Evolutionary conservation across 371 early-diverging fungal genomes (phyloP), one percentile per base, ranked within the genome.

Genomic region (Smittium mucronatum): DNA sequence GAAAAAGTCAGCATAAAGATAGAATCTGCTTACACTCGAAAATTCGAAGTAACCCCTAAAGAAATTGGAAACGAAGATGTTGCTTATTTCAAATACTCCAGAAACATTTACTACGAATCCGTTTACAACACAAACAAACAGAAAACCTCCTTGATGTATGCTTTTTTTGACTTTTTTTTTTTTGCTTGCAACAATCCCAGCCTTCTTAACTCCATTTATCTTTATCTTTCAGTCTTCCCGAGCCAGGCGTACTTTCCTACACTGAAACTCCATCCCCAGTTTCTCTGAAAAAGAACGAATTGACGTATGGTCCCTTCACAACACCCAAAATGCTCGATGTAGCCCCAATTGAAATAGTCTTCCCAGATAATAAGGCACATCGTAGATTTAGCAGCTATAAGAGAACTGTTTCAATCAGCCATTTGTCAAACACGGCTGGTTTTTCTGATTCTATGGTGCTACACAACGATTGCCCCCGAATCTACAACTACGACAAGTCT

Each of bases 401-500:
- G 34, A 86, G 93, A 57, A 89, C 93, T 65, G 73, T 95, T 32
- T 86, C 90, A 74, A 78, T 97, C 34, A 90, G 91, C 71, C 94
- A 94, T 73, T 92, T 91, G 90, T 90, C 88, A 34, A 82, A 83
- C 64, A 88, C 88, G 69, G 75, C 95, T 64, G 87, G 86, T 25
- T 86, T 95, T 16, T 88, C 90, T 69, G 98, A 98, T 72, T 85
- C 89, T 76, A 90, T 86, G 72, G 85, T 85, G 58, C 70, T 98
- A 63, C 85, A 84, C 63, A 88, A 94, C 77, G 82, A 83, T 33
- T 95, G 93, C 36, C 92, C 98, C 26, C 71, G 77, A 88, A 89
- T 68, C 2, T 85, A 75, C 84, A 77, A 57, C 0, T 74, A 74
- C 28, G 74, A 77, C 47, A 74, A 71, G 57, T 75, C 80, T 17